Base-by-base conservation (phyloP, 768 basidiomycete genomes). In the Daedaleopsis nitida region DNA sequence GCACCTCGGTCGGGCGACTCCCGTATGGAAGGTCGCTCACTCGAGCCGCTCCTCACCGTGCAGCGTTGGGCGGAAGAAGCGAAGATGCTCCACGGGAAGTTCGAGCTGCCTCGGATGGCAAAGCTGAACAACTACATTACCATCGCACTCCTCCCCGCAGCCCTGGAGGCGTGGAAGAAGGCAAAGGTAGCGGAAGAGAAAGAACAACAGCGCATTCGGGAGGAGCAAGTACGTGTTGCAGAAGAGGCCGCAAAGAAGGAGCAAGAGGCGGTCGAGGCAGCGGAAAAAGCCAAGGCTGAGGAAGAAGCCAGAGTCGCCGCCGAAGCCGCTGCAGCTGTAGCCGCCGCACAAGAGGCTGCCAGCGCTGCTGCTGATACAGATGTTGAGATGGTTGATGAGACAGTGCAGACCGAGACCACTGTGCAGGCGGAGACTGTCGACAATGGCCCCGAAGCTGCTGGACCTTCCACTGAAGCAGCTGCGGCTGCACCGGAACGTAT, bases 51-150 rank as follows among this genome's bases (percentile, higher is more conserved):
- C 57, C 79, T 91, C 11, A 96, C 95, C 1, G 70, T 88, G 34
- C 91, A 93, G 68, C 84, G 96, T 59, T 98, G 96, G 96, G 77
- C 83, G 1, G 94, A 96, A 70, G 95, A 96, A 73, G 86, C 85
- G 62, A 92, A 90, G 69, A 86, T 92, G 35, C 75, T 92, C 23
- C 87, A 94, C 59, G 88, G 91, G 16, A 86, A 86, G 64, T 89
- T 89, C 60, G 83, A 87, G 10, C 73, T 81, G 12, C 87, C 91
- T 59, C 83, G 93, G 19, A 79, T 86, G 19, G 78, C 74, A 23
- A 91, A 85, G 66, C 70, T 97, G 14, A 77, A 80, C 27, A 88
- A 89, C 66, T 92, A 95, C 68, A 77, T 94, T 50, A 73, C 84
- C 23, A 74, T 95, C 38, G 83, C 86, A 5, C 77, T 98, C 37